Evolutionary conservation across 495 filamentous ascomycete species (phyloP).

Genomic region (Talaromyces ruber): DNA sequence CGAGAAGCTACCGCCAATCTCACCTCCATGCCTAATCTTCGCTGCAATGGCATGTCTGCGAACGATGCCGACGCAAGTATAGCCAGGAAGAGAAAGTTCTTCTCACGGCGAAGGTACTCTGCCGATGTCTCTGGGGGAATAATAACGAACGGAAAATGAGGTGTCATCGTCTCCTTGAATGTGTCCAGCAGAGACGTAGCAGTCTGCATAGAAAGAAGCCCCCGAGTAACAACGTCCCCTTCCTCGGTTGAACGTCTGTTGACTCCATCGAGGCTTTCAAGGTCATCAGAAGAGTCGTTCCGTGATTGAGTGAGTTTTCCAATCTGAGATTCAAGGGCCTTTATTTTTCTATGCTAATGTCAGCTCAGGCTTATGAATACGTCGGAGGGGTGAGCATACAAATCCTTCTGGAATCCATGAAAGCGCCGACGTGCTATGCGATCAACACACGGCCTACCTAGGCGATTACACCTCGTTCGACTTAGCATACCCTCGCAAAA

Average conservation of each 20-base stretch:
- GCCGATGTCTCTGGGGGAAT: conserved; percentile 18
- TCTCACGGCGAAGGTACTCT: conserved; percentile 18
- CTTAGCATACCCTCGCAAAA: not conserved
- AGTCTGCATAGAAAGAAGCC: conserved; percentile 6
- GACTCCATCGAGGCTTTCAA: not conserved
- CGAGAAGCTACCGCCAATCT: conserved; percentile 29
- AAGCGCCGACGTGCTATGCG: conserved; percentile 17
- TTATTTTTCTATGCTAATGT: conserved; percentile 9
- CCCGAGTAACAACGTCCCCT: conserved; percentile 19
- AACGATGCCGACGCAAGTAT: conserved; percentile 31
- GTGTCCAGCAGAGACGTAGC: conserved; percentile 17
- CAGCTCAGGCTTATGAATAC: not conserved
- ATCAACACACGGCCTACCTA: conserved; percentile 15
- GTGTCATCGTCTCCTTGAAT: conserved; percentile 12
- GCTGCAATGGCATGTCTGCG: conserved; percentile 26
- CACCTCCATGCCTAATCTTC: conserved; percentile 24
- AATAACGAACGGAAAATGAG: conserved; percentile 30
- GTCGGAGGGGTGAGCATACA: conserved; percentile 3
- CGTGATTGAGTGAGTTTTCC: conserved; percentile 10
- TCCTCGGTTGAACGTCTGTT: conserved; percentile 7
- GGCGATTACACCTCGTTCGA: conserved; percentile 13
- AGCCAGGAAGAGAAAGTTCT: conserved; percentile 27
- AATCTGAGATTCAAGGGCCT: conserved; percentile 15
- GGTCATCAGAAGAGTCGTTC: conserved; percentile 3
- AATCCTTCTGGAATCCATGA: conserved; percentile 17